Conservation (phyloP, 1,139 yeast genomes). For the Saccharomyces hybrid region DNA sequence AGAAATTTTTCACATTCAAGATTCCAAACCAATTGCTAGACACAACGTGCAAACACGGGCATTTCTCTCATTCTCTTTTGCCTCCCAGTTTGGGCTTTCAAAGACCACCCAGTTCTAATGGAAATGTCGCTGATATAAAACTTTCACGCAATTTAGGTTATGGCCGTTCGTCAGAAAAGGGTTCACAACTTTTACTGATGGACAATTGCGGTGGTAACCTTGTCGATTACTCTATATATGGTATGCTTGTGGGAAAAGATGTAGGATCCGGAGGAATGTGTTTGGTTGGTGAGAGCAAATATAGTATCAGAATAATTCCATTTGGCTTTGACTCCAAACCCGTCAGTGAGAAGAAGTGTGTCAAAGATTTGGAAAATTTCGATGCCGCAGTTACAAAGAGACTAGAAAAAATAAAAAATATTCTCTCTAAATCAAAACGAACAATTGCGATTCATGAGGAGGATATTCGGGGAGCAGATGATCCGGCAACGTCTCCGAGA, state of each 20-base stretch:
- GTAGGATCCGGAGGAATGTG: neutral
- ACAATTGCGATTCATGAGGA: neutral
- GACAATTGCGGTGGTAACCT: neutral
- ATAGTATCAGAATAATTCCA: neutral
- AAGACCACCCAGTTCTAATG: neutral
- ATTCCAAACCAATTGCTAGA: conserved; percentile 51
- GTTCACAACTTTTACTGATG: neutral
- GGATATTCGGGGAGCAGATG: neutral
- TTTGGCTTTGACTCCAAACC: neutral
- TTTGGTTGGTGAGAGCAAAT: neutral
- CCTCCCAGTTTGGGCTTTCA: neutral
- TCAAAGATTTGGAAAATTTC: neutral
- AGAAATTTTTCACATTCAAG: conserved; percentile 54
- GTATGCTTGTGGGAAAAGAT: neutral
- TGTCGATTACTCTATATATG: neutral
- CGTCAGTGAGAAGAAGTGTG: neutral
- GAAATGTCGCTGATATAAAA: neutral
- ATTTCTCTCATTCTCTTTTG: conserved; percentile 40
- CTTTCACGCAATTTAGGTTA: neutral
- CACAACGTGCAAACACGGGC: conserved; percentile 44
- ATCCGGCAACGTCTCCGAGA: neutral
- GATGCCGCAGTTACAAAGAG: neutral
- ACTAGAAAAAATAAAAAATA: neutral
- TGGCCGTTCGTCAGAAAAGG: neutral
- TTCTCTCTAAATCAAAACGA: neutral